Evolutionary conservation across 1,284 basidiomycete genomes (phyloP), one percentile per base, ranked within the genome.

Genomic region (Hemileia vastatrix): DNA sequence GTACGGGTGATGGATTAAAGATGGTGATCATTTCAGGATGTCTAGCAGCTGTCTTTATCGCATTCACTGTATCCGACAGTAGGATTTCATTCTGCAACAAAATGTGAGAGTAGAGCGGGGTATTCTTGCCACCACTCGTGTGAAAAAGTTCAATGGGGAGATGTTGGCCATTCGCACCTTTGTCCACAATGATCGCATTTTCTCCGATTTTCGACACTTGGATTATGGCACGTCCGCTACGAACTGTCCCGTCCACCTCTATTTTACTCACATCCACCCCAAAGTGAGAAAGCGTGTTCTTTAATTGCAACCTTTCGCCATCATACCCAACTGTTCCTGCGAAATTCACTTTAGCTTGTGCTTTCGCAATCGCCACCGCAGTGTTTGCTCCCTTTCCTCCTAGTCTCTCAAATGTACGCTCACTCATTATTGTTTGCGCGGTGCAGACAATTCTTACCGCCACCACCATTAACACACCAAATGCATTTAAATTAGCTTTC

Each of bases 21-120:
- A 60, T 43, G 4, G 57, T 60, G 23, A 13, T 43, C 9, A 60
- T 32, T n/a, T 33, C 57, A 21, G 32, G n/a, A n/a, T n/a, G 19
- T 9, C 24, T 44, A 31, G 44, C 32, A 13, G 57, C 57, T n/a
- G 6, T 4, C 27, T 53, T 45, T 18, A 43, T 9, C 2, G 57
- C 45, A 31, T 6, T 24, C 18, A 51, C 8, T 11, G 57, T 60
- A 15, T 60, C 33, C 4, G 43, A 33, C 19, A 60, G n/a, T n/a
- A 50, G 57, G 51, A 60, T 60, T 21, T 60, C 57, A 43, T 60
- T 60, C 33, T 60, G 57, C 18, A 60, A 40, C 8, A 60, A 31
- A 4, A 54, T 33, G 21, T 60, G 50, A 51, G 49, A 52, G 24
- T 60, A 60, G 9, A 60, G 19, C 13, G 57, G 50, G 49, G 49